Evolutionary conservation across 1,284 basidiomycete species (phyloP).

Genomic region (Tilletia indica): DNA sequence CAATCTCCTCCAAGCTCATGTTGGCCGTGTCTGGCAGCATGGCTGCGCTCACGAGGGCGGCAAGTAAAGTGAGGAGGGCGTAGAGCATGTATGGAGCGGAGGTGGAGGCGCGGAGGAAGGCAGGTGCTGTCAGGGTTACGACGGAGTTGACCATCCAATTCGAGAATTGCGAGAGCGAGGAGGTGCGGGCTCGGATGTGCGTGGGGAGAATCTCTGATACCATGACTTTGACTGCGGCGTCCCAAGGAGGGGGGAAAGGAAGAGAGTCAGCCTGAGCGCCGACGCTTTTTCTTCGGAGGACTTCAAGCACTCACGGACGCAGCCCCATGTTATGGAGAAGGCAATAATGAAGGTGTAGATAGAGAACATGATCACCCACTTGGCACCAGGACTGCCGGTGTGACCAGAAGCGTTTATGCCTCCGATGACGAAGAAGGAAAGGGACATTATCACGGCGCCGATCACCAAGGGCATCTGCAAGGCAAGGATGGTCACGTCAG

Average conservation of each 20-base stretch:
- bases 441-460: not conserved
- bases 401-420: slow-evolving; percentile 6
- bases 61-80: slow-evolving; percentile 4
- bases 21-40: slow-evolving; percentile 15
- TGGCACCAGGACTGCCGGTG: not conserved
- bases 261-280: not conserved
- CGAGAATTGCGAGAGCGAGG: not conserved
- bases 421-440: slow-evolving; percentile 5
- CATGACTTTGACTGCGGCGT: slow-evolving; percentile 16
- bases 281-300: not conserved
- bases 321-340: slow-evolving; percentile 11
- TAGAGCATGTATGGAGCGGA: slow-evolving; percentile 15
- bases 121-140: slow-evolving; percentile 8
- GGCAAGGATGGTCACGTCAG: not conserved
- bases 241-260: not conserved
- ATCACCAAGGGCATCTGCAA: slow-evolving; percentile 1
- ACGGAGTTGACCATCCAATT: slow-evolving; percentile 15
- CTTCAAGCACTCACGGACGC: slow-evolving; percentile 8
- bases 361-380: slow-evolving; percentile 17
- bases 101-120: slow-evolving; percentile 11
- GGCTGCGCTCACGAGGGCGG: not conserved
- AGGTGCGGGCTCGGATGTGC: slow-evolving; percentile 12
- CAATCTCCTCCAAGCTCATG: slow-evolving; percentile 9
- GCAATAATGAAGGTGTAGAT: slow-evolving; percentile 14
- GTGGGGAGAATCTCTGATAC: slow-evolving; percentile 14